phyloP scores from a whole-genome alignment of 106 monocot species.

The Dendrobium catenatum region DNA sequence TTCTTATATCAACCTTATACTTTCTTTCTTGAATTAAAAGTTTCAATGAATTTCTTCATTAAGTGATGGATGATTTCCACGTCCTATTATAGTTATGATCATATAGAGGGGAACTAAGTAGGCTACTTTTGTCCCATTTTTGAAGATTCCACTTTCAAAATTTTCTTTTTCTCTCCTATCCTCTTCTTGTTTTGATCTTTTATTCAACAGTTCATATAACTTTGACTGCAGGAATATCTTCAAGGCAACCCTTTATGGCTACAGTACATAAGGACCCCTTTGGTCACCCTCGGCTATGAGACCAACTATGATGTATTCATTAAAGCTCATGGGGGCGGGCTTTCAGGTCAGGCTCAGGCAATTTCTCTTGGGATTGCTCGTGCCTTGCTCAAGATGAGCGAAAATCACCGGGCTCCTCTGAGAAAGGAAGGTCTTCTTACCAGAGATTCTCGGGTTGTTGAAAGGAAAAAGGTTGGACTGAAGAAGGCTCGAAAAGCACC shows the following conservation, averaged over 20 bases:
- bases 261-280: constrained; percentile 67
- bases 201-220: too few species aligned
- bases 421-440: constrained; percentile 82
- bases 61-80: too few species aligned
- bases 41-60: too few species aligned
- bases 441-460: constrained; percentile 82
- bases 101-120: too few species aligned
- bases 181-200: too few species aligned
- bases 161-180: too few species aligned
- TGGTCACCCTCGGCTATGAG: constrained; percentile 76
- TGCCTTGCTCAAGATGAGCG: constrained; percentile 82
- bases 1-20: too few species aligned
- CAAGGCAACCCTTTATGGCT: constrained; percentile 88
- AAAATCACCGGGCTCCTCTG: constrained; percentile 63
- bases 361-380: constrained; percentile 87
- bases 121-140: too few species aligned
- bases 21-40: too few species aligned
- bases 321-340: constrained; percentile 89
- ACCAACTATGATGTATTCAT: constrained; percentile 84
- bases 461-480: constrained; percentile 93
- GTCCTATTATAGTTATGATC: too few species aligned
- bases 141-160: too few species aligned
- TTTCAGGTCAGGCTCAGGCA: constrained; percentile 94
- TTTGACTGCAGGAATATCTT: constrained; percentile 66
- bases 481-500: constrained; percentile 90